Evolutionary conservation across 495 filamentous ascomycete genomes (phyloP), one percentile per base, ranked within the genome.

Genomic region (Clohesyomyces aquaticus): DNA sequence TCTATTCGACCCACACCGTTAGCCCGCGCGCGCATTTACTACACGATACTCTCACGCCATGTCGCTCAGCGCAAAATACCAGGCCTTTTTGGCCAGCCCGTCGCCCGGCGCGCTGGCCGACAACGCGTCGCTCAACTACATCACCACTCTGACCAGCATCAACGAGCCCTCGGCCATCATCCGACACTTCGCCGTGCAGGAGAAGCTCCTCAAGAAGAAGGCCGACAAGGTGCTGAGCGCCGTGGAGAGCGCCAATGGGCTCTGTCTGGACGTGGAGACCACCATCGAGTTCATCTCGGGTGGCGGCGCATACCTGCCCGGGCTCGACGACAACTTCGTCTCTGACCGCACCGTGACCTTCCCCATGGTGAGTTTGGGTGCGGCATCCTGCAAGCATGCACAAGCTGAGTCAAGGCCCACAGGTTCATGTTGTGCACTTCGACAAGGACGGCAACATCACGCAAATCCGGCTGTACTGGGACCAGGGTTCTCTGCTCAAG

Each of bases 391-490:
- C n/a, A n/a, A n/a, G 22, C 18, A 48, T 29, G 10, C 4, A 8
- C 9, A 9, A 12, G 35, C 72, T 80, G 45, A 81, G 74, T 56
- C 56, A 56, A 52, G 50, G 51, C n/a, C n/a, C 48, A 48, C 72
- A 97, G 92, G 81, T 91, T 67, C 94, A 98, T 78, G 85, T 98
- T 54, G 94, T 98, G 66, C 83, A 84, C 42, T 97, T 96, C 78
- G 84, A 95, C 71, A 65, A 76, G 42, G 71, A 88, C 42, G 82
- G 86, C 64, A 88, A 91, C 73, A 96, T 98, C 74, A 76, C 82
- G 65, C 89, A 91, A 70, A 87, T 96, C 67, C 88, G 92, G 55
- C 85, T 93, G 61, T 89, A 88, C 74, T 98, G 94, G 94, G 94
- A 98, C 73, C 95, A 98, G 76, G 93, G 86, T 25, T 91, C 91